Evolutionary conservation across 192 early-diverging fungal genomes (phyloP), one percentile per base, ranked within the genome.

Genomic region (Gorgonomyces haynaldii): DNA sequence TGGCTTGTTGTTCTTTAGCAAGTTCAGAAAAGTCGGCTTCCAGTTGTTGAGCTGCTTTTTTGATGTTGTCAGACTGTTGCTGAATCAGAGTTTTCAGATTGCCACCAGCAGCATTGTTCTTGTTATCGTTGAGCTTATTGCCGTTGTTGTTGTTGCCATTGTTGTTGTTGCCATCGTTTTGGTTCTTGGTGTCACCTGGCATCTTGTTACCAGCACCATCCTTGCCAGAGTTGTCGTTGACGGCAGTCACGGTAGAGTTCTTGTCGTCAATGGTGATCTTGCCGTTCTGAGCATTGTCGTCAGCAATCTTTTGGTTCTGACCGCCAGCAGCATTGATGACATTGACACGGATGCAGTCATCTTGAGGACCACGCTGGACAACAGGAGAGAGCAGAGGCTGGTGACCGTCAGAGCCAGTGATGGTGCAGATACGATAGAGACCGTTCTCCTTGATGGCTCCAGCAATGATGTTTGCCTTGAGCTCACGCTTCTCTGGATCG

Each of bases 261-360:
- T 43, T 15, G 4, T 27, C 42, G n/a, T 43, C 22, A 15, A 22
- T 13, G 6, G 42, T 43, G 9, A 43, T 43, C 29, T 43, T 23
- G 16, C 15, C 22, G n/a, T 43, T 43, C 16, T 43, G 42, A 28
- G 42, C 42, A 28, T 23, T 28, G n/a, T 43, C 42, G 29, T 43
- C 42, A 28, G 42, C 42, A 43, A 28, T 28, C 3, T 43, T 43
- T 28, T 26, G 26, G 17, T 22, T 26, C 17, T 23, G 26, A 17
- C 39, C 39, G 23, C 26, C 26, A 15, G 25, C 22, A 15, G 42
- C 25, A 21, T 43, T 43, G 25, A 43, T 28, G 2, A 67, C 56
- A 16, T 37, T 55, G 28, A 67, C 21, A n/a, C 65, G 50, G 31
- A 67, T 62, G 44, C 65, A 67, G 48, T 66, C 64, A 43, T 66